phyloP scores from a whole-genome alignment of 2,329 filamentous ascomycete species.

The Penicillium sp. region DNA sequence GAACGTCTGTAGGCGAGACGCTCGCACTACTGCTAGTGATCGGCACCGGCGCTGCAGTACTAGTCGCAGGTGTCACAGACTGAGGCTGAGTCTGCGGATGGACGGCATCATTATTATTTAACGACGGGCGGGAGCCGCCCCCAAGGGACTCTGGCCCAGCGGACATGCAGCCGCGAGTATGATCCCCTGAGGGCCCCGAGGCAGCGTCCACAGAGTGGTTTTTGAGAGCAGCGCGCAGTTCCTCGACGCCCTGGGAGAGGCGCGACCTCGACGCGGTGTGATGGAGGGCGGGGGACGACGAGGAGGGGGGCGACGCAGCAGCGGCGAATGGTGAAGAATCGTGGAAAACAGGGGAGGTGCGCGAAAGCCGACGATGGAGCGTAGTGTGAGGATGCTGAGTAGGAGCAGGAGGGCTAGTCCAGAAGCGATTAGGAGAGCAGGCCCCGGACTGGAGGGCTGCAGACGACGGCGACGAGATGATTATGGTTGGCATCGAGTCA shows the following conservation, averaged over 20 bases:
- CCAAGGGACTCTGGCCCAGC: conserved; percentile 31
- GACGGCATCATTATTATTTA: conserved; percentile 1
- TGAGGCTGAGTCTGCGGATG: neutral
- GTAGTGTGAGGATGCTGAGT: conserved; percentile 7
- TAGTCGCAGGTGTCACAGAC: conserved; percentile 1
- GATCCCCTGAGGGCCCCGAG: conserved; percentile 28
- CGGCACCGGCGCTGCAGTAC: neutral
- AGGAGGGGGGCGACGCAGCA: neutral
- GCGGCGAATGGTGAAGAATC: neutral
- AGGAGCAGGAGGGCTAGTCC: conserved; percentile 6
- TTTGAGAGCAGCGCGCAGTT: conserved; percentile 37
- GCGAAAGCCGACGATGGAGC: conserved; percentile 6
- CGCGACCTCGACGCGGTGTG: conserved; percentile 13
- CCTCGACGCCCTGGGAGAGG: conserved; percentile 34
- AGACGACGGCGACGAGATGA: conserved; percentile 39
- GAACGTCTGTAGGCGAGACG: conserved; percentile 9
- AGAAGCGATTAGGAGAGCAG: conserved; percentile 18
- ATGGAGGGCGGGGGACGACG: neutral
- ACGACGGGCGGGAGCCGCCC: conserved; percentile 23
- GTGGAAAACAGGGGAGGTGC: conserved; percentile 3
- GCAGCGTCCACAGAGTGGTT: conserved; percentile 35
- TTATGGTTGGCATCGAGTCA: conserved; percentile 24
- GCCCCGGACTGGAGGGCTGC: conserved; percentile 32
- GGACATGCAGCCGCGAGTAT: conserved; percentile 31
- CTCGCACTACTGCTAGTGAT: neutral